Percentiles rank a stretch among this genome's conserved stretches.
These are phyloP conservation scores for Botrytis sinoallii DNA, from an alignment of 2,329 filamentous ascomycete species.

Conservation along the genomic window DNA sequence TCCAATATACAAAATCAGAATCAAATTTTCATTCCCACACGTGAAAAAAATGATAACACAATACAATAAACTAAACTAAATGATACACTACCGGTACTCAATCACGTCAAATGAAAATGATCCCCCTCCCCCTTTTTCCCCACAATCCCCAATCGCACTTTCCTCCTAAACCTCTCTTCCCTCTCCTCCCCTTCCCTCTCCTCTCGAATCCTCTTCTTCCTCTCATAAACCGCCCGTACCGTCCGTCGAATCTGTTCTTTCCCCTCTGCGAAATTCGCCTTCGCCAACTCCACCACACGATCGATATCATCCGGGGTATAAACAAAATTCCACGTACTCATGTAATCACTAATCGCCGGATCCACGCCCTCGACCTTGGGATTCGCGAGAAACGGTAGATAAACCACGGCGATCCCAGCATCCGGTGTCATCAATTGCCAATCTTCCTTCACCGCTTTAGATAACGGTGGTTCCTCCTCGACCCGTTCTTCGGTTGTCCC, in stretches of 20 bases:
- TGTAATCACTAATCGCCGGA: conserved; percentile 76
- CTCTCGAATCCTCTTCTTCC: conserved; percentile 71
- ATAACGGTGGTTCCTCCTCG: conserved; percentile 42
- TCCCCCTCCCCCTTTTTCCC: conserved; percentile 61
- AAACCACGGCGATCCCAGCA: conserved; percentile 84
- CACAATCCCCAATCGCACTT: conserved; percentile 50
- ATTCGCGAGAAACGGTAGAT: conserved; percentile 87
- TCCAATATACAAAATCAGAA: not conserved
- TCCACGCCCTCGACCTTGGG: conserved; percentile 77
- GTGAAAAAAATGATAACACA: not conserved
- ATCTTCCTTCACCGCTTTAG: conserved; percentile 53
- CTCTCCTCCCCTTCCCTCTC: conserved; percentile 46
- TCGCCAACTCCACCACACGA: conserved; percentile 74
- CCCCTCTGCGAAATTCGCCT: conserved; percentile 83
- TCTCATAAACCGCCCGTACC: conserved; percentile 85
- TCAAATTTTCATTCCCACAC: not conserved
- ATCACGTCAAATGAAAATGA: conserved; percentile 22
- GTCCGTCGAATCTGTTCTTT: conserved; percentile 73
- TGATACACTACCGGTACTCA: too few relatives aligned
- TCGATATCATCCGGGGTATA: conserved; percentile 92
- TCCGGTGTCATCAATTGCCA: conserved; percentile 71
- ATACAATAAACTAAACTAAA: too few relatives aligned
- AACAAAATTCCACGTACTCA: conserved; percentile 97
- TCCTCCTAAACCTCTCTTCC: conserved; percentile 45
- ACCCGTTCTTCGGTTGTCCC: conserved; percentile 74